A percentile compares a stretch with the other conserved stretches of the same genome.
Conservation (phyloP, 768 basidiomycete genomes). For the Amanita phalloides region DNA sequence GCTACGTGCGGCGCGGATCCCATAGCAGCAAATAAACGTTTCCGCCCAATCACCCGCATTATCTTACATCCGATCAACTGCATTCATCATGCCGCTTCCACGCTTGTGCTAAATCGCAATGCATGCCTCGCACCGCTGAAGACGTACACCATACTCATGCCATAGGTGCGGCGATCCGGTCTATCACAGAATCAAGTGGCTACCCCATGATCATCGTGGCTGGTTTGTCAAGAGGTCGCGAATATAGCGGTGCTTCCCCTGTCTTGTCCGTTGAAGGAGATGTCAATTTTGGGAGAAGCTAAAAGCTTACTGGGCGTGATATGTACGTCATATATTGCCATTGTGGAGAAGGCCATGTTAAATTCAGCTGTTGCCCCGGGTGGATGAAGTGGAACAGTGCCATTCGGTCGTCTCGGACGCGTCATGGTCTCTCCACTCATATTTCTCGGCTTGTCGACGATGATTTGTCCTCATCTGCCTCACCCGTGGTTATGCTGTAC, state of each 20-base stretch:
- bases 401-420: slow-evolving; percentile 4
- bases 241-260: slow-evolving; percentile 7
- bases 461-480: too few species aligned
- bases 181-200: not conserved
- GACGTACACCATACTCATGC: not conserved
- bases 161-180: not conserved
- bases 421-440: not conserved
- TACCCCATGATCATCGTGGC: slow-evolving; percentile 7
- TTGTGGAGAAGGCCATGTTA: slow-evolving; percentile 11
- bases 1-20: too few species aligned
- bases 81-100: too few species aligned
- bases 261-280: slow-evolving; percentile 4
- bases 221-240: slow-evolving; percentile 11
- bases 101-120: not conserved
- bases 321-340: slow-evolving; percentile 13
- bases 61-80: too few species aligned
- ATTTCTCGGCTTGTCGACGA: too few species aligned
- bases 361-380: slow-evolving; percentile 11
- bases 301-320: not conserved
- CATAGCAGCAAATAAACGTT: too few species aligned
- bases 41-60: too few species aligned
- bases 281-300: not conserved
- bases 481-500: too few species aligned
- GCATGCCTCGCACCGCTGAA: not conserved
- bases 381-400: slow-evolving; percentile 12